Evolutionary conservation across 306 rosid species (phyloP).

Genomic region (Styphnolobium japonicum): DNA sequence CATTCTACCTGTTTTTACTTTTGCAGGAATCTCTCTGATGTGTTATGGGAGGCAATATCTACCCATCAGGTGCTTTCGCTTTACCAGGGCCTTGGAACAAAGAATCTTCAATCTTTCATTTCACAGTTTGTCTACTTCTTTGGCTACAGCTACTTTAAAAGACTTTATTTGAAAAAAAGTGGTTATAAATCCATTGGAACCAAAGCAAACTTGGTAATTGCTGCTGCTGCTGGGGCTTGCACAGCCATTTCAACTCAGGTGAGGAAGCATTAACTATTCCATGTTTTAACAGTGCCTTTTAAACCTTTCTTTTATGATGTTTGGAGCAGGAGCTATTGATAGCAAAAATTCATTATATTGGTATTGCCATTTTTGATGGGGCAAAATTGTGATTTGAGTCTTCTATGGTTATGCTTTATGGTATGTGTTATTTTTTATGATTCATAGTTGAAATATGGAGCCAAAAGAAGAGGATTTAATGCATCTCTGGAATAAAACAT

Average conservation of each 20-base stretch:
- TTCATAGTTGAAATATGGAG: slow-evolving; percentile 1
- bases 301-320: not conserved
- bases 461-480: not conserved
- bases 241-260: slow-evolving; percentile 95
- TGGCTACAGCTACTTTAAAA: slow-evolving; percentile 97
- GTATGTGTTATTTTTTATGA: slow-evolving; percentile 7
- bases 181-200: slow-evolving; percentile 83
- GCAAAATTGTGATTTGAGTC: not conserved
- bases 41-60: slow-evolving; percentile 84
- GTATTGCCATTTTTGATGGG: not conserved
- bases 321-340: not conserved
- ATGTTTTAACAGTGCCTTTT: not conserved
- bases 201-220: slow-evolving; percentile 71
- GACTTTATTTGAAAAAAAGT: slow-evolving; percentile 67
- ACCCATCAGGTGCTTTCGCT: slow-evolving; percentile 72
- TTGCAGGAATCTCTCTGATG: slow-evolving; percentile 86
- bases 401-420: not conserved
- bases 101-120: slow-evolving; percentile 89
- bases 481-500: not conserved
- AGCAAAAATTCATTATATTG: not conserved
- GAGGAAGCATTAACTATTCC: slow-evolving; percentile 27
- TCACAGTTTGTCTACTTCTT: slow-evolving; percentile 92
- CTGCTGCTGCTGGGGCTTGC: slow-evolving; percentile 99
- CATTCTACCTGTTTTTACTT: slow-evolving; percentile 26
- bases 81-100: slow-evolving; percentile 94